Percentiles rank a stretch among this genome's conserved stretches.
Evolutionary conservation across 495 filamentous ascomycete genomes (phyloP).

Genomic region (Neurospora sp.): DNA sequence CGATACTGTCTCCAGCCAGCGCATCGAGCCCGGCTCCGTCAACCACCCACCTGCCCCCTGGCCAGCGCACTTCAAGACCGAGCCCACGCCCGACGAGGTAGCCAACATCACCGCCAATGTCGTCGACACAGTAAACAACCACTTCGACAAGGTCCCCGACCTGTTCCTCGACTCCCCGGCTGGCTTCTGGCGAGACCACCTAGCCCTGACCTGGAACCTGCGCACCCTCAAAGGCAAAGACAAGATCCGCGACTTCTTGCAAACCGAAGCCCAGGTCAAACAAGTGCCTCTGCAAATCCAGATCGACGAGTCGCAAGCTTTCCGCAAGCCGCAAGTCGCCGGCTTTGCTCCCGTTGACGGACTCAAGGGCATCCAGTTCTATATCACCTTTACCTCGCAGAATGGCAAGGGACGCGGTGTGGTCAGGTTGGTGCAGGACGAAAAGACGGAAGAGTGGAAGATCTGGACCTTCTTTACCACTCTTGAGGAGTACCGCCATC

Average conservation of each 20-base stretch:
- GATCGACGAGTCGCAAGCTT: slow-evolving; percentile 36
- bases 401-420: slow-evolving; percentile 49
- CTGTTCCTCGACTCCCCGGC: slow-evolving; percentile 40
- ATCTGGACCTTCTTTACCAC: slow-evolving; percentile 55
- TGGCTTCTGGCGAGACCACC: slow-evolving; percentile 56
- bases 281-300: slow-evolving; percentile 20
- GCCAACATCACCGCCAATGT: slow-evolving; percentile 32
- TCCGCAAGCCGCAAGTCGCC: slow-evolving; percentile 36
- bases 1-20: slow-evolving; percentile 34
- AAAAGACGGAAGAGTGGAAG: slow-evolving; percentile 45
- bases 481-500: slow-evolving; percentile 40
- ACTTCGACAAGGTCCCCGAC: slow-evolving; percentile 23
- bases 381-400: slow-evolving; percentile 41
- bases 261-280: slow-evolving; percentile 27
- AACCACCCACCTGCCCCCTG: slow-evolving; percentile 37
- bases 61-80: slow-evolving; percentile 21
- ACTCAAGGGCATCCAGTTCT: slow-evolving; percentile 41
- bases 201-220: slow-evolving; percentile 50
- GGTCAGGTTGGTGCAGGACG: slow-evolving; percentile 41
- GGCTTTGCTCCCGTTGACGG: slow-evolving; percentile 36
- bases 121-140: slow-evolving; percentile 39
- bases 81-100: slow-evolving; percentile 31
- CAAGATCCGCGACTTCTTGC: slow-evolving; percentile 41
- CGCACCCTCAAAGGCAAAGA: slow-evolving; percentile 46
- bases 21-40: slow-evolving; percentile 49